Percentiles rank a stretch among this genome's conserved stretches.
phyloP scores from a whole-genome alignment of 2,329 filamentous ascomycete genomes.

The Emergomyces orientalis region DNA sequence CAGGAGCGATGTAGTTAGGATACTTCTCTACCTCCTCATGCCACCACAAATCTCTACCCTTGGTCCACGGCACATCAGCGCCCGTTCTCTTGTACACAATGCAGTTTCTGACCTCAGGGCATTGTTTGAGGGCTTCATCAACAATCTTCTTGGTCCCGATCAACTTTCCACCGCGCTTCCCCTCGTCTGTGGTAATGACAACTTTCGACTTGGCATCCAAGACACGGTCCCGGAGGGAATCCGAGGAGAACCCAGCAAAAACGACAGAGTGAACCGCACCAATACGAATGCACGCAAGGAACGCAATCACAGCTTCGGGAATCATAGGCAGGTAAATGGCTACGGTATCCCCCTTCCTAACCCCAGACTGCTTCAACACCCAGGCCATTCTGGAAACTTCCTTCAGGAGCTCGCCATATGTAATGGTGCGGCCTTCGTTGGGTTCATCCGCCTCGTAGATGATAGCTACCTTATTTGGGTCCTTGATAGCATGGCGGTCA shows the following conservation, averaged over 20 bases:
- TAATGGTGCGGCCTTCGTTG: constrained; percentile 75
- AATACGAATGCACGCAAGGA: constrained; percentile 84
- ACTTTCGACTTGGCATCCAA: constrained; percentile 84
- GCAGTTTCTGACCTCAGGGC: constrained; percentile 74
- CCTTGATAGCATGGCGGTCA: constrained; percentile 90
- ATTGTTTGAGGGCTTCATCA: constrained; percentile 93
- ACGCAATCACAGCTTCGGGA: constrained; percentile 83
- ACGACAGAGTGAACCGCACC: constrained; percentile 95
- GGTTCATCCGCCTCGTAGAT: constrained; percentile 98
- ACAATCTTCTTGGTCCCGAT: constrained; percentile 99
- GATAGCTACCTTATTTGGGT: constrained; percentile 87
- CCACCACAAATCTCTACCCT: constrained; percentile 92
- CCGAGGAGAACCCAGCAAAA: constrained; percentile 94
- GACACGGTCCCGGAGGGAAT: constrained; percentile 91
- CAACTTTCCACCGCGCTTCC: constrained; percentile 92
- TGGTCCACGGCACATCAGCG: constrained; percentile 81
- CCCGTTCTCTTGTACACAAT: constrained; percentile 94
- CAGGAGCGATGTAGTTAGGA: constrained; percentile 82
- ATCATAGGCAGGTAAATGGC: constrained; percentile 99
- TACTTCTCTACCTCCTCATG: constrained; percentile 97
- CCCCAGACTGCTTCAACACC: constrained; percentile 87
- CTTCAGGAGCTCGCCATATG: constrained; percentile 84
- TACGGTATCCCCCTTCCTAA: constrained; percentile 93
- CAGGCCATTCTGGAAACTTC: constrained; percentile 83
- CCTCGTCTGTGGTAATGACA: constrained; percentile 94